Evolutionary conservation across 1,284 basidiomycete species (phyloP).

Genomic region (Puccinia horiana): DNA sequence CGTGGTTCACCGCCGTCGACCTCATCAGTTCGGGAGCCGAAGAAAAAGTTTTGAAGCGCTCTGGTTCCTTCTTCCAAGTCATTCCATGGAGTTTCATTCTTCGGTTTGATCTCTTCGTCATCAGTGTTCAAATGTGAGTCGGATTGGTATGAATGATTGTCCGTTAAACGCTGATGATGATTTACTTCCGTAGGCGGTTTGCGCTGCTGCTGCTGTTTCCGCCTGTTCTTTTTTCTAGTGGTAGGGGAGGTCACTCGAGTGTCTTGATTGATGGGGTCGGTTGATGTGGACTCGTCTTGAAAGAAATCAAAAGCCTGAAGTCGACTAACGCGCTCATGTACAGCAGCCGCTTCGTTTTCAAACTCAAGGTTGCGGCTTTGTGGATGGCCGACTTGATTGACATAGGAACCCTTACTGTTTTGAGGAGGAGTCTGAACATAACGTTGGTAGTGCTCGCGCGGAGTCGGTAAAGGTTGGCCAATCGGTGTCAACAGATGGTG

Average conservation of each 20-base stretch:
- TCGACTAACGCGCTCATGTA: slow-evolving; percentile 37
- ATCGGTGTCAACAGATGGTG: slow-evolving; percentile 24
- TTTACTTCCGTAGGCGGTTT: neutral
- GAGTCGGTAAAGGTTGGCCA: slow-evolving; percentile 20
- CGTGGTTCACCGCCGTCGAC: neutral
- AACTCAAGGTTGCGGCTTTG: neutral
- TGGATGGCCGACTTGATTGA: neutral
- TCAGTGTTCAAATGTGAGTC: slow-evolving; percentile 29
- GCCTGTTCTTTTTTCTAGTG: slow-evolving; percentile 30
- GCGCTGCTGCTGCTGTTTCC: slow-evolving; percentile 11
- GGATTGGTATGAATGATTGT: slow-evolving; percentile 12
- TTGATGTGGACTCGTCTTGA: slow-evolving; percentile 5
- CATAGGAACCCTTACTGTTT: neutral
- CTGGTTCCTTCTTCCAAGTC: slow-evolving; percentile 43
- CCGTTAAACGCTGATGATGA: slow-evolving; percentile 19
- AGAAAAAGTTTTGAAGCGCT: slow-evolving; percentile 38
- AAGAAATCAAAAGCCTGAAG: slow-evolving; percentile 38
- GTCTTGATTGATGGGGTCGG: slow-evolving; percentile 5
- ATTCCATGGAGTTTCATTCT: slow-evolving; percentile 18
- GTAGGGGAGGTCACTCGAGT: neutral
- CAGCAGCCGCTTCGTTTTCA: slow-evolving; percentile 44
- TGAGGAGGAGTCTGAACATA: slow-evolving; percentile 22
- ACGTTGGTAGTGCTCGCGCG: slow-evolving; percentile 19
- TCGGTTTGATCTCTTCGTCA: slow-evolving; percentile 19
- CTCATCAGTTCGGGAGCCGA: slow-evolving; percentile 27